phyloP scores from a whole-genome alignment of 1,139 yeast species.

The Suhomyces atakaporum region DNA sequence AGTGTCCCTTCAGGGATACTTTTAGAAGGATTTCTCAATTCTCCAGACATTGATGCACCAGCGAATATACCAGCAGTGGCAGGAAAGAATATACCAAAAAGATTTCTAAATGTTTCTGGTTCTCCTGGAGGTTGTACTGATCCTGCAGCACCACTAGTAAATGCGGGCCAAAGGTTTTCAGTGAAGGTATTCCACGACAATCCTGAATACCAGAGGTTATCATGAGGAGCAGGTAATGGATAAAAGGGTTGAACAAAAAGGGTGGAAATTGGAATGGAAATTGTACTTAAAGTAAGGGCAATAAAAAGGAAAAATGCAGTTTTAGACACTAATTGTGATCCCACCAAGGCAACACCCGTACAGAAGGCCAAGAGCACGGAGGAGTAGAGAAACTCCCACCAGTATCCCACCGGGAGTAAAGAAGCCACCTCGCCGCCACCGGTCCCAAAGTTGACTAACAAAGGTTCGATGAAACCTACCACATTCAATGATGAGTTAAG shows the following conservation, averaged over 20 bases:
- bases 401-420: slow-evolving; percentile 53
- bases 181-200: slow-evolving; percentile 64
- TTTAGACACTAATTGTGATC: slow-evolving; percentile 78
- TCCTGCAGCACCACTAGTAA: slow-evolving; percentile 92
- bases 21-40: slow-evolving; percentile 76
- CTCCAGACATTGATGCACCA: slow-evolving; percentile 99
- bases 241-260: slow-evolving; percentile 58
- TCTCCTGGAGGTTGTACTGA: slow-evolving; percentile 58
- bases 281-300: slow-evolving; percentile 66
- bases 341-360: slow-evolving; percentile 76
- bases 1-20: slow-evolving; percentile 91
- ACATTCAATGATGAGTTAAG: slow-evolving; percentile 76
- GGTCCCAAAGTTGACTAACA: slow-evolving; percentile 64
- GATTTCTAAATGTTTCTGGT: slow-evolving; percentile 72
- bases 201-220: slow-evolving; percentile 66
- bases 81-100: slow-evolving; percentile 95
- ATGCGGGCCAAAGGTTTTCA: slow-evolving; percentile 71
- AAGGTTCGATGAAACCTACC: slow-evolving; percentile 77
- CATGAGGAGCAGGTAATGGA: slow-evolving; percentile 49
- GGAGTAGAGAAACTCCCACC: slow-evolving; percentile 63
- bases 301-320: slow-evolving; percentile 79
- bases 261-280: slow-evolving; percentile 81
- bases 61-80: slow-evolving; percentile 98
- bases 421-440: slow-evolving; percentile 56
- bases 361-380: slow-evolving; percentile 69